A percentile compares a stretch with the other conserved stretches of the same genome.
Conservation (phyloP, 768 basidiomycete species). For the Boletales sp. region DNA sequence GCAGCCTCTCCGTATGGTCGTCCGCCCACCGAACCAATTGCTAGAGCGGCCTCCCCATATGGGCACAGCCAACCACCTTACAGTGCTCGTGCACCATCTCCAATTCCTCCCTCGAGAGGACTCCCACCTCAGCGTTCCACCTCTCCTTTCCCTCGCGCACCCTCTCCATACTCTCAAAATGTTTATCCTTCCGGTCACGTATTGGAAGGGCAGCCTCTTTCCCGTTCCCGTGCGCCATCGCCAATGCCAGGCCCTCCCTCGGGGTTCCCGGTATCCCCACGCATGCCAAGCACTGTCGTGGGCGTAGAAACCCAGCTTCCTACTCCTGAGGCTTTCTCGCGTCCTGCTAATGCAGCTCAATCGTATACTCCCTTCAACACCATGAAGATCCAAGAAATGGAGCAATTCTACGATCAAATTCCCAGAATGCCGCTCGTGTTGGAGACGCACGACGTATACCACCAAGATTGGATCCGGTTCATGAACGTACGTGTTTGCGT, state of each 20-base stretch:
- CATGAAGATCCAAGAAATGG: conserved; percentile 75
- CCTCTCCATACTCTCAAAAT: conserved; percentile 29
- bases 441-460: conserved; percentile 70
- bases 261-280: conserved; percentile 27
- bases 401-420: conserved; percentile 60
- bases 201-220: conserved; percentile 51
- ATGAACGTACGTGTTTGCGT: conserved; percentile 56
- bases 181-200: conserved; percentile 59
- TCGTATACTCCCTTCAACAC: conserved; percentile 67
- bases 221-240: conserved; percentile 44
- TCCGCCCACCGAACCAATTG: conserved; percentile 39
- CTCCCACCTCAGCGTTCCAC: conserved; percentile 22
- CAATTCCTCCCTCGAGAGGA: conserved; percentile 23
- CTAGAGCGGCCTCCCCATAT: conserved; percentile 34
- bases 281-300: conserved; percentile 16
- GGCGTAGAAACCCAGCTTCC: conserved; percentile 38
- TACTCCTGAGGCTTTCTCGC: conserved; percentile 70
- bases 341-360: conserved; percentile 64
- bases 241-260: conserved; percentile 47
- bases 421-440: conserved; percentile 74
- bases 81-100: conserved; percentile 26
- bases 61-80: conserved; percentile 22
- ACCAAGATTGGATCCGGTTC: conserved; percentile 77
- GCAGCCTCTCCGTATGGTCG: conserved; percentile 33
- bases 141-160: conserved; percentile 30